A percentile compares a stretch with the other conserved stretches of the same genome.
Conservation (phyloP, 2,329 filamentous ascomycete species). For the Proliferodiscus dingleyae region DNA sequence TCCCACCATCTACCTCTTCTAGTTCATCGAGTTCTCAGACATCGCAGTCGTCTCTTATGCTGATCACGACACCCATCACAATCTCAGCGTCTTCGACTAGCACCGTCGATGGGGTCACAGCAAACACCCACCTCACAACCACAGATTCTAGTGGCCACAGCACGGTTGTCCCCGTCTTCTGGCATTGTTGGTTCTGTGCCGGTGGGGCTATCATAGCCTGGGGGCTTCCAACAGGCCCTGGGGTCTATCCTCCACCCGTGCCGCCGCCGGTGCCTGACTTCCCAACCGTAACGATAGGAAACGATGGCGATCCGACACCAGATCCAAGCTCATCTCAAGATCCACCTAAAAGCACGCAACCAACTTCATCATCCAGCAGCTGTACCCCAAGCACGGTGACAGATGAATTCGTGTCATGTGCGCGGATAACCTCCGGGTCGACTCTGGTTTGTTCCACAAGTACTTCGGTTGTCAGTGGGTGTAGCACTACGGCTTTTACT, state of each 20-base stretch:
- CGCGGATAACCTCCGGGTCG: not conserved
- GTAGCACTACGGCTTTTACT: not conserved
- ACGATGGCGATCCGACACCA: not conserved
- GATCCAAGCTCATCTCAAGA: not conserved
- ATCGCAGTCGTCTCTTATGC: not conserved
- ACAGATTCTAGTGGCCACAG: not conserved
- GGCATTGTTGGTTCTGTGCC: not conserved
- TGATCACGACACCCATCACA: not conserved
- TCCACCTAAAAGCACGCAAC: not conserved
- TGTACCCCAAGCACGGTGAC: not conserved
- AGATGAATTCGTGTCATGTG: not conserved
- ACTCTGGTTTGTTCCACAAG: not conserved
- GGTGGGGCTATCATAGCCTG: not conserved
- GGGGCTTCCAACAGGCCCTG: not conserved
- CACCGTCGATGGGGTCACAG: not conserved
- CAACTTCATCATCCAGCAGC: not conserved
- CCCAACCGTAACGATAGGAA: not conserved
- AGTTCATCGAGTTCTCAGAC: slow-evolving; percentile 4
- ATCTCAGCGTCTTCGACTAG: not conserved
- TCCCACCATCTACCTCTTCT: not conserved
- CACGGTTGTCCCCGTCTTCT: not conserved
- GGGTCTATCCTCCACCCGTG: not conserved
- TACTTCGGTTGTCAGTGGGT: not conserved
- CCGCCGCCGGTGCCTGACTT: not conserved
- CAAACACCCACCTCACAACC: slow-evolving; percentile 1